phyloP scores from a whole-genome alignment of 495 filamentous ascomycete genomes.

The Aspergillus sclerotiicarbonarius region DNA sequence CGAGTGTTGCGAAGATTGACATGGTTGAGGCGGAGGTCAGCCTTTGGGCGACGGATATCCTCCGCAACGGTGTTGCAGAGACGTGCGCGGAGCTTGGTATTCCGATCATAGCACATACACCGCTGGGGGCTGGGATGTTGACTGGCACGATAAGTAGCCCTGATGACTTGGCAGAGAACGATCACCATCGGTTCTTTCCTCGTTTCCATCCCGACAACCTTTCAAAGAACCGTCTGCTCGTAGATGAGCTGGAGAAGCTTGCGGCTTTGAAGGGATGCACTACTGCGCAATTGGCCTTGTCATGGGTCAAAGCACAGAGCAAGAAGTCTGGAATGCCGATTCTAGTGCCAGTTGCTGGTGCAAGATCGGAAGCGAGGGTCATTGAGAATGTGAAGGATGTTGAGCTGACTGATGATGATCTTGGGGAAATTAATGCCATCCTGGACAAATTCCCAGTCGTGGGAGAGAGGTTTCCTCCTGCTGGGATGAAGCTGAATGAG shows the following conservation, averaged over 20 bases:
- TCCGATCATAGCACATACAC: conserved; percentile 59
- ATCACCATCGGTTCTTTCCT: conserved; percentile 45
- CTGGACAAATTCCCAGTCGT: conserved; percentile 3
- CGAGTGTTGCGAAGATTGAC: conserved; percentile 56
- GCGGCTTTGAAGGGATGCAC: conserved; percentile 65
- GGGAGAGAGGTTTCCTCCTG: conserved; percentile 1
- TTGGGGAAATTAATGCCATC: conserved; percentile 46
- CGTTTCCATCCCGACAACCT: conserved; percentile 67
- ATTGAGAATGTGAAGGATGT: conserved; percentile 49
- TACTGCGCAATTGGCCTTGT: conserved; percentile 66
- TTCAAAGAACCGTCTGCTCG: conserved; percentile 63
- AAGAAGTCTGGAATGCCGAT: conserved; percentile 50
- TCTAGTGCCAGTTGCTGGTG: conserved; percentile 74
- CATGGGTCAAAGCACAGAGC: conserved; percentile 57
- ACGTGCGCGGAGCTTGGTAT: conserved; percentile 62
- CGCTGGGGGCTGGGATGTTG: conserved; percentile 44
- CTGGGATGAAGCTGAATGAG: conserved; percentile 2
- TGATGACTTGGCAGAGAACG: conserved; percentile 57
- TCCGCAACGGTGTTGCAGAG: conserved; percentile 63
- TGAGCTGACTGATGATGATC: conserved; percentile 46
- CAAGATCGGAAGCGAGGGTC: conserved; percentile 50
- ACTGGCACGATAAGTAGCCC: conserved; percentile 57
- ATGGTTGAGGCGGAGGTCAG: conserved; percentile 69
- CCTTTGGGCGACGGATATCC: conserved; percentile 55
- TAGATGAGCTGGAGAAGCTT: conserved; percentile 56